Evolutionary conservation across 345 rosid species (phyloP), one percentile per base, ranked within the genome.

Genomic region (Citrus hindsii): DNA sequence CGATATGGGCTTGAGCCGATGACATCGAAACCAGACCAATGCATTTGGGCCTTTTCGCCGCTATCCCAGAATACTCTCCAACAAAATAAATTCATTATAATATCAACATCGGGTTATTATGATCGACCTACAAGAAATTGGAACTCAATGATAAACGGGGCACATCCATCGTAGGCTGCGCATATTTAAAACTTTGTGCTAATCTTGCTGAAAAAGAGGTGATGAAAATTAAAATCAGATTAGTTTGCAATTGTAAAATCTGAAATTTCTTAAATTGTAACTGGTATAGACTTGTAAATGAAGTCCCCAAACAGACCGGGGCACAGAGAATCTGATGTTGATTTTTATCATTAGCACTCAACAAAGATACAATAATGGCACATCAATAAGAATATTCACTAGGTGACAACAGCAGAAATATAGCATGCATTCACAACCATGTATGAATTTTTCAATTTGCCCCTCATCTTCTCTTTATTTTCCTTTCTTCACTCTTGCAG

Each of bases 381-480:
- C 37, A 35, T 33, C 27, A 19, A 4, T 9, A 13, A 59, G 19
- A 70, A 42, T n/a, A 58, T 58, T 13, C 28, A 33, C 59, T 9
- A 67, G 60, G n/a, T 32, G 32, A 21, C 30, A 32, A 21, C 30
- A 48, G 14, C 75, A 84, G 88, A 90, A 30, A 93, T 84, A 66
- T 89, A 92, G 88, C 98, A 4, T 12, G 18, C 51, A 46, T 46
- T 13, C 51, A 46, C 18, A 13, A 13, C 18, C 16, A 46, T 93
- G 91, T 73, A 90, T 71, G 73, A 94, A 97, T 83, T 95, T 92
- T 69, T 89, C 96, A 73, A 94, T 42, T 42, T 92, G 21, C 89
- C 95, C 87, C 86, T 88, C 69, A 93, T 75, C 81, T 90, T 95
- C 83, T 93, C 97, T 81, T 90, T 92, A 0, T 89, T 95, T 79